Evolutionary conservation across 805 yeast species (phyloP).

Genomic region (Candida vartiovaarae): DNA sequence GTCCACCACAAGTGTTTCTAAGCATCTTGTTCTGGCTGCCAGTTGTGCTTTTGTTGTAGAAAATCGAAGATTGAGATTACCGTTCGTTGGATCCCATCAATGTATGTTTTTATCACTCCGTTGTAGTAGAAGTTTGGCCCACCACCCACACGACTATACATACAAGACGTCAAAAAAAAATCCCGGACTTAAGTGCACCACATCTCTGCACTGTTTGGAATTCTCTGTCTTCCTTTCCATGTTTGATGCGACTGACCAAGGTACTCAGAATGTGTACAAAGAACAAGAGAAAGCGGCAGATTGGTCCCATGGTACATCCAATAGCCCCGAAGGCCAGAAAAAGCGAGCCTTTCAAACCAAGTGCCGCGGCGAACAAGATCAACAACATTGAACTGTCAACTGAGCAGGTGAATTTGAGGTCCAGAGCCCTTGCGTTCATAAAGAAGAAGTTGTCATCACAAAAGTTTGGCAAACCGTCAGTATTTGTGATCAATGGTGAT

Average conservation of each 20-base stretch:
- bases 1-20: slow-evolving; percentile 56
- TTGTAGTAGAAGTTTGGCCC: too few relatives aligned
- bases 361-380: slow-evolving; percentile 17
- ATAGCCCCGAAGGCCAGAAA: background rate
- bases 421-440: slow-evolving; percentile 25
- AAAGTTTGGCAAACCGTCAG: slow-evolving; percentile 21
- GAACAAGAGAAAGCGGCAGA: background rate
- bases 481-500: slow-evolving; percentile 39
- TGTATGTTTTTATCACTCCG: background rate
- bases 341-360: background rate
- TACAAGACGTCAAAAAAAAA: too few relatives aligned
- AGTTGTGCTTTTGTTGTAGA: background rate
- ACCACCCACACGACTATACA: too few relatives aligned
- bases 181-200: background rate
- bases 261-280: background rate
- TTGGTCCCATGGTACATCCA: slow-evolving; percentile 1
- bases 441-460: slow-evolving; percentile 16
- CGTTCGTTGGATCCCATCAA: background rate
- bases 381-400: slow-evolving; percentile 29
- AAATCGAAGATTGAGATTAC: background rate
- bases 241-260: background rate
- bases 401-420: slow-evolving; percentile 30
- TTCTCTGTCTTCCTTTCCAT: background rate
- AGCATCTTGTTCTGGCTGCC: slow-evolving; percentile 5
- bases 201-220: background rate